A percentile compares a stretch with the other conserved stretches of the same genome.
These are phyloP conservation scores for Trametes punicea DNA, from an alignment of 768 basidiomycete species.

Conservation along the genomic window DNA sequence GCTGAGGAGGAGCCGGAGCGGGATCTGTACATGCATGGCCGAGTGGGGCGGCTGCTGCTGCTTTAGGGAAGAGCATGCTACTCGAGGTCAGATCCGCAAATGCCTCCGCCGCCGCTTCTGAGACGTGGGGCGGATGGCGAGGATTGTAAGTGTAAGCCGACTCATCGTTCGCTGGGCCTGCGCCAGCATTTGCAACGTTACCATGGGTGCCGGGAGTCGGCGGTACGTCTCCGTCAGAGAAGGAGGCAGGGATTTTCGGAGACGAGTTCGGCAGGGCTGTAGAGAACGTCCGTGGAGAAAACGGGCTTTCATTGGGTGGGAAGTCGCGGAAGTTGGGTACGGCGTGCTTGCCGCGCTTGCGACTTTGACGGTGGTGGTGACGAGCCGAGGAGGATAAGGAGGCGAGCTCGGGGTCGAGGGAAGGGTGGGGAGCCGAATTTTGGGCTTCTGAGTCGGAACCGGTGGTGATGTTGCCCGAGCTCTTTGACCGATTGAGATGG, in stretches of 20 bases:
- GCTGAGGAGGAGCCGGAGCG: too few relatives aligned
- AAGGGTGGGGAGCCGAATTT: neutral
- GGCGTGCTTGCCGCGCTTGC: constrained; percentile 8
- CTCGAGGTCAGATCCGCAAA: constrained; percentile 17
- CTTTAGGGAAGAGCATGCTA: constrained; percentile 1
- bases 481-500: neutral
- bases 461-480: neutral
- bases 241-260: neutral
- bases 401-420: neutral
- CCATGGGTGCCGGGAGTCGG: constrained; percentile 14
- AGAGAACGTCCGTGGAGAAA: constrained; percentile 20
- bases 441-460: neutral
- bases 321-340: constrained; percentile 25
- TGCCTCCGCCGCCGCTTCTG: constrained; percentile 21
- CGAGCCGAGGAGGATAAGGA: neutral
- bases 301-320: constrained; percentile 15
- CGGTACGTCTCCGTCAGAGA: neutral
- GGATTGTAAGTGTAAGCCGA: constrained; percentile 10
- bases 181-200: constrained; percentile 8
- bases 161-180: neutral
- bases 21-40: too few relatives aligned
- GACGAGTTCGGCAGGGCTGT: constrained; percentile 1
- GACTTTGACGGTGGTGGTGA: neutral
- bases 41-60: neutral
- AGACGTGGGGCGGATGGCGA: constrained; percentile 22